Evolutionary conservation across 495 filamentous ascomycete genomes (phyloP), one percentile per base, ranked within the genome.

Genomic region (Pyronema omphalodes): DNA sequence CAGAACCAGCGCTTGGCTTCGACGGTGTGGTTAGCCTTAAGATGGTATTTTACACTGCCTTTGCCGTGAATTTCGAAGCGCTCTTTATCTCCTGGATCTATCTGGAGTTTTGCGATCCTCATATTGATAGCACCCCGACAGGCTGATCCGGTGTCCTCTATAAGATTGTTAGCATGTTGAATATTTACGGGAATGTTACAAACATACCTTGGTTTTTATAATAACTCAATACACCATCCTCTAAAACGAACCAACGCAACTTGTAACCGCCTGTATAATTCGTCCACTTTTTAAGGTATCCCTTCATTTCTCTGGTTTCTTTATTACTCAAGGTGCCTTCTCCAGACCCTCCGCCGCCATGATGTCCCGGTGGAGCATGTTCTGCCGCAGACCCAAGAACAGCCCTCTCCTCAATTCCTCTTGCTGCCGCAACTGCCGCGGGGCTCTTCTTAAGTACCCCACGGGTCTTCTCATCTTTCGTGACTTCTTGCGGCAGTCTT

Each of bases 61-160:
- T 98, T 98, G 15, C 91, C 91, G 44, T 86, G 84, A 55, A 98
- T 94, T 61, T 96, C 91, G 61, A 98, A 98, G 36, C 85, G 87
- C 17, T 85, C 86, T 67, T 98, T 98, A 63, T 98, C 91, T 58
- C 94, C 85, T 0, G 91, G 76, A 63, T 93, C 93, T 87, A 98
- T 95, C 66, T 84, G 80, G 15, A 98, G 74, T 63, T 81, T 83
- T 46, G 93, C 88, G 61, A 98, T 96, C 53, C 81, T 81, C 91
- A 96, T 96, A 63, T 95, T 96, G 66, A 98, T 95, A 23, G 91
- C 91, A 55, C 91, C 91, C 45, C 91, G 88, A 67, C 91, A 98
- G 47, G 91, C 86, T 14, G 83, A 87, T 9, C 85, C 85, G 35
- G 84, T 80, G 66, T 96, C 91, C 65, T 98, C 89, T 82, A 55